Base-by-base conservation (phyloP, 129 eudicot species). In the Erigeron canadensis region DNA sequence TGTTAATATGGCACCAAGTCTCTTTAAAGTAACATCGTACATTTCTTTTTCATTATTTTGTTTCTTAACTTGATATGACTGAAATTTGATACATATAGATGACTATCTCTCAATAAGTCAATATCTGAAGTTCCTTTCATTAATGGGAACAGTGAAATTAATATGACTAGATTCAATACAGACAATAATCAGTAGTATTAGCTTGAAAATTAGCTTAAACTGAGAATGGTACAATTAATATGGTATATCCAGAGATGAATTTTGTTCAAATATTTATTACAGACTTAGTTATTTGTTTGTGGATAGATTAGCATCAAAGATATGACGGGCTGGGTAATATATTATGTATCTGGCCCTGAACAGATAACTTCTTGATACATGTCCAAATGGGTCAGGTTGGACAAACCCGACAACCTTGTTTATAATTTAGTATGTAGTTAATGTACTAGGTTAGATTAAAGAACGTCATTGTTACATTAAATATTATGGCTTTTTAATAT, bases 31-130 rank as follows among this genome's bases (percentile, higher is more conserved):
- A 28, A 28, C 34, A 39, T 62, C 38, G 21, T 43, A 8, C n/a
- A n/a, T n/a, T n/a, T n/a, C n/a, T n/a, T n/a, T 67, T 28, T 23
- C 12, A 48, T 22, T 67, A 15, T 47, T 12, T 67, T 39, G 59
- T 67, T 47, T 17, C 60, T 4, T 47, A 13, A 50, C 28, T n/a
- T 47, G 15, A 67, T 45, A 21, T 56, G 51, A 38, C 15, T 5
- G 56, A 50, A 50, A 50, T 50, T n/a, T 28, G 19, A 16, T 7
- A 16, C 62, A 10, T 54, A 12, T 39, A n/a, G n/a, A 19, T 70
- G 47, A 56, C 75, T 10, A 70, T 56, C 8, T 18, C 53, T 70
- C 55, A 21, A n/a, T n/a, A n/a, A n/a, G n/a, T n/a, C n/a, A n/a
- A 56, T 70, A 51, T 69, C 39, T 53, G 16, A 51, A 12, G 50